Evolutionary conservation across 306 rosid genomes (phyloP).

Genomic region (Lathyrus oleraceus): DNA sequence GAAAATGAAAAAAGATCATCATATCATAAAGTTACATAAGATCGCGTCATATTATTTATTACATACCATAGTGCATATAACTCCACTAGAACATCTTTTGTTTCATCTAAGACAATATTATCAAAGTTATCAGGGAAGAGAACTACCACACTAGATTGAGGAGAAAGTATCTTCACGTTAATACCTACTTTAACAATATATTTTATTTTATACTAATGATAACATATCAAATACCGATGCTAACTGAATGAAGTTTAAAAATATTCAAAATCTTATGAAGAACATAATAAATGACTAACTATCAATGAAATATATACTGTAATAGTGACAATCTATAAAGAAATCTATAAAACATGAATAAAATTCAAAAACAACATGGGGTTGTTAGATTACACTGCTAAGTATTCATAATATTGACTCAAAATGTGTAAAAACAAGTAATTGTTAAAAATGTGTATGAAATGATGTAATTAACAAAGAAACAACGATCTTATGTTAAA

Average conservation of each 20-base stretch:
- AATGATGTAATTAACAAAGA: too few species aligned
- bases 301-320: neutral
- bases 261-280: too few species aligned
- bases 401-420: too few species aligned
- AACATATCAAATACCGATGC: too few species aligned
- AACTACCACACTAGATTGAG: constrained; percentile 64
- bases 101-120: constrained; percentile 70
- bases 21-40: too few species aligned
- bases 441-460: too few species aligned
- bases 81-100: constrained; percentile 87
- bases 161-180: constrained; percentile 75
- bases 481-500: too few species aligned
- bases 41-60: constrained; percentile 16
- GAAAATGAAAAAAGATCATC: constrained; percentile 8
- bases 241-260: neutral
- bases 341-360: neutral
- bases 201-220: too few species aligned
- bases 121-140: constrained; percentile 65
- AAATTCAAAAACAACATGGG: neutral
- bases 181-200: constrained; percentile 61
- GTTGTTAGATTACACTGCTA: neutral
- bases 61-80: constrained; percentile 93
- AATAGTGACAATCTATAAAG: too few species aligned
- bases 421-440: too few species aligned
- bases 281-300: constrained; percentile 17